Base-by-base conservation (phyloP, 73 alveolate genomes). In the Uronychia binucleata region DNA sequence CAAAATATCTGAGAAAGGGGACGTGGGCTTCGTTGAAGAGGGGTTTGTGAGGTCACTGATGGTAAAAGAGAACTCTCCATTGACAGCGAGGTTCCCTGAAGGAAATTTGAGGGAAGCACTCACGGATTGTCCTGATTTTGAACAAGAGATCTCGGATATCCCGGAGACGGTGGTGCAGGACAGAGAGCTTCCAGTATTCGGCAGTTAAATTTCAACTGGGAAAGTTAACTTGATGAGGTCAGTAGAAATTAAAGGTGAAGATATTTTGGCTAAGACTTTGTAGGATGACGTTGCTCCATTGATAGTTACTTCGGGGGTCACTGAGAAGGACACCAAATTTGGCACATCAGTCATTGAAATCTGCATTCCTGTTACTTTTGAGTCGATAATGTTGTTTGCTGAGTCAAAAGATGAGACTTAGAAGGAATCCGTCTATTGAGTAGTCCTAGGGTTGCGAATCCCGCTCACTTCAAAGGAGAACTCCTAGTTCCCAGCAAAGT, bases 371-470 rank as follows among this genome's bases (percentile, higher is more conserved):
- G 59, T 27, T 8, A 58, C 8, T 30, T 27, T n/a, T 5, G 57
- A 8, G 30, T 76, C 82, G 8, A 76, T 76, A 5, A 29, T 27
- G 30, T 76, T 76, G 8, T 33, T 58, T 76, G 82, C 1, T 8
- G 58, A n/a, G 27, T 76, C 82, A 76, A 5, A 76, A 5, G 82
- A n/a, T 1, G 59, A n/a, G 29, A 27, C 8, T 1, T 57, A 76
- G 33, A 76, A 76, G 27, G 82, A 76, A 33, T 31, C 30, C 8
- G 82, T 76, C 8, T 57, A 19, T 14, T 1, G 59, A n/a, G 82
- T 76, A 27, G 82, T 8, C 27, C 57, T 31, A 8, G 82, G 82
- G 27, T 76, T 76, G 14, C 57, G 46, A n/a, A 76, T 28, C 29
- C 82, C 82, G 8, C 58, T 26, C 8, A 76, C 27, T 31, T 26